A percentile compares a stretch with the other conserved stretches of the same genome.
phyloP scores from a whole-genome alignment of 306 rosid genomes.

The Glycyrrhiza uralensis region DNA sequence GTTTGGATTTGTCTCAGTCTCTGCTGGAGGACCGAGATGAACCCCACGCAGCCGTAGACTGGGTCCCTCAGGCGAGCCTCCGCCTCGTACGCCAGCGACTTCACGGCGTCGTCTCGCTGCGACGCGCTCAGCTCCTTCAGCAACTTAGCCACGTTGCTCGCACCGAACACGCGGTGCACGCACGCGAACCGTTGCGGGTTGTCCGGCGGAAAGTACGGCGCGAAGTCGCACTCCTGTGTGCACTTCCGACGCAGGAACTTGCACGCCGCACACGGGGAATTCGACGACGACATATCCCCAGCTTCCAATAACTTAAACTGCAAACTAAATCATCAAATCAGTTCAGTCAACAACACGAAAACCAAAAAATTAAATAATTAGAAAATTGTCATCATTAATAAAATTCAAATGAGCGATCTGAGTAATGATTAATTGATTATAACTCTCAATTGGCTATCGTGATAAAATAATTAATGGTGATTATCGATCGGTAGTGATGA shows the following conservation, averaged over 20 bases:
- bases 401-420: too few species aligned
- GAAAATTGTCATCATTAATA: too few species aligned
- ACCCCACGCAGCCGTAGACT: conserved; percentile 72
- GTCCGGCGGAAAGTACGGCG: conserved; percentile 81
- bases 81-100: conserved; percentile 74
- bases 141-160: conserved; percentile 70
- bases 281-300: conserved; percentile 39
- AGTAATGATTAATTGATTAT: too few species aligned
- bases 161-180: conserved; percentile 77
- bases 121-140: conserved; percentile 49
- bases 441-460: too few species aligned
- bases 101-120: conserved; percentile 68
- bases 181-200: conserved; percentile 54
- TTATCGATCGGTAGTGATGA: too few species aligned
- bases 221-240: conserved; percentile 74
- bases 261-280: conserved; percentile 79
- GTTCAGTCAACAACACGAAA: too few species aligned
- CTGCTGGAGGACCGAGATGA: conserved; percentile 60
- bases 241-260: conserved; percentile 65
- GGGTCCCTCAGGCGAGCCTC: conserved; percentile 69
- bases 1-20: conserved; percentile 30
- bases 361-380: too few species aligned
- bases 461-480: too few species aligned
- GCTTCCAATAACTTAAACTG: background rate
- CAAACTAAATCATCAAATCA: background rate